A percentile compares a stretch with the other conserved stretches of the same genome.
These are phyloP conservation scores for Saraca asoca DNA, from an alignment of 331 rosid species.

Conservation along the genomic window DNA sequence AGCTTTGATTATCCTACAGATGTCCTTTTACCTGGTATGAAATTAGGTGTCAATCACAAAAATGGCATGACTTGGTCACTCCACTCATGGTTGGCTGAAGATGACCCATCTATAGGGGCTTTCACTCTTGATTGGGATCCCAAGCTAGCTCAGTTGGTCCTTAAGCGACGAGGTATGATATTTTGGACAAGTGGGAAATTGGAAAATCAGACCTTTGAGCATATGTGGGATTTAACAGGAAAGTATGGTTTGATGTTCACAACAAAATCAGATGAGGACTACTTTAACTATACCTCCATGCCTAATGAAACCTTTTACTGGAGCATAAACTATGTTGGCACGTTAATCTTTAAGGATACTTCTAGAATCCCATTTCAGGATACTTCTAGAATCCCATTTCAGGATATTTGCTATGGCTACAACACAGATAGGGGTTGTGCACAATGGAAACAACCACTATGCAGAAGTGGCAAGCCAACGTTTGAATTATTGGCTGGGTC, in stretches of 20 bases:
- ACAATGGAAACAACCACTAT: background rate
- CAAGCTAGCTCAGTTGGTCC: background rate
- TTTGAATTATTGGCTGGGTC: background rate
- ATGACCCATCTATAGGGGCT: background rate
- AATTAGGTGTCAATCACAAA: conserved; percentile 10
- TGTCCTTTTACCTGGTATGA: conserved; percentile 28
- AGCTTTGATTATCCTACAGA: conserved; percentile 32
- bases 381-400: background rate
- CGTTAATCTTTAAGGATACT: no score
- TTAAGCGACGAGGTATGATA: background rate
- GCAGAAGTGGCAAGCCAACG: background rate
- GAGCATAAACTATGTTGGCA: no score
- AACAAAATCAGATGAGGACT: background rate
- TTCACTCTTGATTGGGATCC: conserved; percentile 12
- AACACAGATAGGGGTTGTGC: conserved; percentile 16
- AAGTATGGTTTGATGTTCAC: background rate
- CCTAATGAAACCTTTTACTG: no score
- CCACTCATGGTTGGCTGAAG: conserved; percentile 18
- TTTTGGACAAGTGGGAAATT: background rate
- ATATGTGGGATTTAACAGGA: background rate
- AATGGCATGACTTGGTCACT: conserved; percentile 12
- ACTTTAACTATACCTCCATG: background rate
- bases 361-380: background rate
- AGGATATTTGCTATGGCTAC: conserved; percentile 16
- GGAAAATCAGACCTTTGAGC: background rate